Evolutionary conservation across 768 basidiomycete genomes (phyloP), one percentile per base, ranked within the genome.

Genomic region (Russula compacta): DNA sequence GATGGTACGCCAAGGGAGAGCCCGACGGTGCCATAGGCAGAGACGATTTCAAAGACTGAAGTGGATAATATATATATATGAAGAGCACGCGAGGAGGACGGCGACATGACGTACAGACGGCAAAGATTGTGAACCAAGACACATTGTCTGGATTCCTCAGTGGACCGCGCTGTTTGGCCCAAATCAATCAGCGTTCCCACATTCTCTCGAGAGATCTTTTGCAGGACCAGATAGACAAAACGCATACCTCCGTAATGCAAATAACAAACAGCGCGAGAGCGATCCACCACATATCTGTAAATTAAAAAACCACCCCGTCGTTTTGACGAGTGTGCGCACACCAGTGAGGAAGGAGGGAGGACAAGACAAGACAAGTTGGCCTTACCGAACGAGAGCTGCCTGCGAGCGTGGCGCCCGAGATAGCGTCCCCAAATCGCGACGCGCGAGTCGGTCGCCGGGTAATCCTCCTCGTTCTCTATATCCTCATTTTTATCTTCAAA

Each of bases 351-450:
- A 29, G n/a, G n/a, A 4, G 40, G 3, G 40, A n/a, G 42, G 5
- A n/a, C 8, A 43, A 7, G 17, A n/a, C 17, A 7, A 6, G 15
- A n/a, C 15, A 6, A 43, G 6, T 43, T 6, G n/a, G n/a, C 29
- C 2, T 58, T 55, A 77, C 78, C 79, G 64, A 82, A 82, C 0
- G 82, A 79, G 32, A 84, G 71, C 67, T 84, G 83, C 52, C 71
- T 68, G 3, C 77, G 71, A 0, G 73, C 71, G 66, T 80, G 79
- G 53, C 73, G 73, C 36, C 73, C 67, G 7, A 78, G 56, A 60
- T 77, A 75, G 29, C 67, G 67, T 7, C 74, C 75, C 74, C 73
- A 74, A 6, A 74, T 70, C 17, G 69, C 70, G 14, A 71, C 69
- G 14, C 74, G 68, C n/a, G 67, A 67, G 33, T 71, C 68, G 15